Conservation (phyloP, 2,329 filamentous ascomycete genomes). For the Cyphellophora attinorum region DNA sequence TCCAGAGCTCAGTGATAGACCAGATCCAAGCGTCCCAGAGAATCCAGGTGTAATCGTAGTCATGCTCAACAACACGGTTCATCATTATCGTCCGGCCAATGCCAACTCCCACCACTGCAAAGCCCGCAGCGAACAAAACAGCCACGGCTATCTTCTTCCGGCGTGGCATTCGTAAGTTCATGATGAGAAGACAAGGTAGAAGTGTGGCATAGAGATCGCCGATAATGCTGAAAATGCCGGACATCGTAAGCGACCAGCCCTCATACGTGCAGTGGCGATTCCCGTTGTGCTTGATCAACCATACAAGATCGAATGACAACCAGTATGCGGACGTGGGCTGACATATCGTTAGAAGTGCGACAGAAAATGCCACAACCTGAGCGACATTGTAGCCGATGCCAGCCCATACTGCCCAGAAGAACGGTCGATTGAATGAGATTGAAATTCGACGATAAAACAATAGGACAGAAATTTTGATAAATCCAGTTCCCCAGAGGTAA, state of each 20-base stretch:
- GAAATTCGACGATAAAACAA: constrained; percentile 19
- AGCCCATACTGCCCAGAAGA: constrained; percentile 17
- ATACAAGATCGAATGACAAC: constrained; percentile 11
- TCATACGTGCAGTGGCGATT: constrained; percentile 14
- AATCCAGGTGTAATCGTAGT: constrained; percentile 16
- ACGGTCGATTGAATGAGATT: constrained; percentile 13
- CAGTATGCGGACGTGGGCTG: constrained; percentile 15
- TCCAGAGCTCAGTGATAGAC: constrained; percentile 20
- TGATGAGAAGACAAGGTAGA: constrained; percentile 15
- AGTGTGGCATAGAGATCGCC: constrained; percentile 18
- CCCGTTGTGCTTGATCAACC: constrained; percentile 8
- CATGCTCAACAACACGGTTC: constrained; percentile 10
- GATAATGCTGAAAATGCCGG: constrained; percentile 12
- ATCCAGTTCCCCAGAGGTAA: constrained; percentile 7
- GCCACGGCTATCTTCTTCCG: constrained; percentile 16
- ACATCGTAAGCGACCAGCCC: constrained; percentile 9
- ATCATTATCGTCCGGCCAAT: constrained; percentile 13
- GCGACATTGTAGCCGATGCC: constrained; percentile 19
- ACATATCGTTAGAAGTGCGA: constrained; percentile 13
- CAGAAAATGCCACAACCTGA: constrained; percentile 11
- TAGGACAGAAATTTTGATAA: constrained; percentile 18
- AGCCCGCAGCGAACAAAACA: constrained; percentile 14
- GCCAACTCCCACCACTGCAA: constrained; percentile 14
- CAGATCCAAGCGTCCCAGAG: constrained; percentile 20
- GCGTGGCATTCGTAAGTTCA: constrained; percentile 11